Evolutionary conservation across 2,329 filamentous ascomycete genomes (phyloP).

Genomic region (Penicillium sp.): DNA sequence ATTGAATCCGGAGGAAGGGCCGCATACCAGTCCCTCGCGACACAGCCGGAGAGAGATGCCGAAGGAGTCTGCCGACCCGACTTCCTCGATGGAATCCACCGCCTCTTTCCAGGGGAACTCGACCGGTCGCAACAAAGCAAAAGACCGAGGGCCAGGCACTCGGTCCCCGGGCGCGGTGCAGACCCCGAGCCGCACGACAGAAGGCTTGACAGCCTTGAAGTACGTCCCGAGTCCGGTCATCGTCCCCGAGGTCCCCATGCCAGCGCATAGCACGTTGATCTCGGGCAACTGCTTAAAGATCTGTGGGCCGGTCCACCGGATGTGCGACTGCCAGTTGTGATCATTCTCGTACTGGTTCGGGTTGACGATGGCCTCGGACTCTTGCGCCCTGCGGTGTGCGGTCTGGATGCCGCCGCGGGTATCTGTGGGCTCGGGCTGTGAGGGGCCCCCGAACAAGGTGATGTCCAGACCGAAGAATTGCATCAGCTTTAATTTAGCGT

Average conservation of each 20-base stretch:
- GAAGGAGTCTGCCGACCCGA: conserved; percentile 56
- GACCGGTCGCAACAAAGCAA: conserved; percentile 49
- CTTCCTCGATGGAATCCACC: conserved; percentile 57
- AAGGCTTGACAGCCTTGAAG: conserved; percentile 49
- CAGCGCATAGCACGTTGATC: conserved; percentile 56
- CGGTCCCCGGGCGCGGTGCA: conserved; percentile 58
- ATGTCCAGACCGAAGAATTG: conserved; percentile 59
- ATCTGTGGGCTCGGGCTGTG: conserved; percentile 56
- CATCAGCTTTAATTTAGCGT: conserved; percentile 55
- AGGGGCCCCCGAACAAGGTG: conserved; percentile 59
- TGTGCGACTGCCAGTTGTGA: conserved; percentile 45
- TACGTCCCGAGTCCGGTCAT: conserved; percentile 53
- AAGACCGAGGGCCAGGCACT: conserved; percentile 58
- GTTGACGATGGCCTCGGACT: conserved; percentile 49
- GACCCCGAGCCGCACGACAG: conserved; percentile 44
- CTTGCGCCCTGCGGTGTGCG: conserved; percentile 44
- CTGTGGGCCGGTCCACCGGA: conserved; percentile 60
- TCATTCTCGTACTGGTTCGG: conserved; percentile 59
- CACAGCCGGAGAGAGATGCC: conserved; percentile 54
- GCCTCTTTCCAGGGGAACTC: conserved; percentile 59
- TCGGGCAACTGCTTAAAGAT: conserved; percentile 56
- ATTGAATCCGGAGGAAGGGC: conserved; percentile 61
- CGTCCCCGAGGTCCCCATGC: conserved; percentile 57
- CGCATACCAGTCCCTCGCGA: conserved; percentile 58
- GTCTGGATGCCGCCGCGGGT: conserved; percentile 53